Evolutionary conservation across 345 rosid genomes (phyloP).

Genomic region (Eutrema japonicum): DNA sequence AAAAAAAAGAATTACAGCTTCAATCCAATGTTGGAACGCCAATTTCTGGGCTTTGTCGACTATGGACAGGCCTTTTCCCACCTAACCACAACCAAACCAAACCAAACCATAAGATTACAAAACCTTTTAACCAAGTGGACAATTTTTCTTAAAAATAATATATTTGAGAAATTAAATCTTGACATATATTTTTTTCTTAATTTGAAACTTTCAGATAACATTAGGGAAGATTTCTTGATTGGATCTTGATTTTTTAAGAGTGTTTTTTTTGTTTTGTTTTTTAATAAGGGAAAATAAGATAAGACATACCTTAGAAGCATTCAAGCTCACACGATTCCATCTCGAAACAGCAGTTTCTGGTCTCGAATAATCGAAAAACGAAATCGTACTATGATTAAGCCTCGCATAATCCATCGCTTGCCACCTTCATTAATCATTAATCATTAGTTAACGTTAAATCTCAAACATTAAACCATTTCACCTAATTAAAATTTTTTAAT

Average conservation of each 20-base stretch:
- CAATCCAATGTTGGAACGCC: constrained; percentile 97
- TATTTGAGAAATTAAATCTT: not conserved
- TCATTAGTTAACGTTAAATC: constrained; percentile 6
- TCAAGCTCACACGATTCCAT: constrained; percentile 74
- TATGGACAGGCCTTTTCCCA: constrained; percentile 67
- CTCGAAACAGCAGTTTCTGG: constrained; percentile 75
- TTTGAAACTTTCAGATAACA: not conserved
- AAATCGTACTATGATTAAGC: constrained; percentile 74
- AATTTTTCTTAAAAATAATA: not conserved
- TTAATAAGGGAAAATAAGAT: not conserved
- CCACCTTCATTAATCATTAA: constrained; percentile 60
- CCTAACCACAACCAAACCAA: constrained; percentile 51
- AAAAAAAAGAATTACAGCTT: constrained; percentile 52
- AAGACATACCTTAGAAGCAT: constrained; percentile 74
- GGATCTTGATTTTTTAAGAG: not conserved
- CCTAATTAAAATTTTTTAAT: not conserved
- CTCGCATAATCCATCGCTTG: constrained; percentile 79
- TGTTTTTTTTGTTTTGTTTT: not conserved
- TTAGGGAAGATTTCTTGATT: too few species aligned
- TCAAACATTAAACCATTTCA: constrained; percentile 2
- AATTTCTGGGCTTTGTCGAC: constrained; percentile 74
- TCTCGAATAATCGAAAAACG: constrained; percentile 69
- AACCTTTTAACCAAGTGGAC: constrained; percentile 10
- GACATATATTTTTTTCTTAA: not conserved
- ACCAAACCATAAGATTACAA: constrained; percentile 27